Evolutionary conservation across 2,329 filamentous ascomycete species (phyloP).

Genomic region (Fulvia fulva): DNA sequence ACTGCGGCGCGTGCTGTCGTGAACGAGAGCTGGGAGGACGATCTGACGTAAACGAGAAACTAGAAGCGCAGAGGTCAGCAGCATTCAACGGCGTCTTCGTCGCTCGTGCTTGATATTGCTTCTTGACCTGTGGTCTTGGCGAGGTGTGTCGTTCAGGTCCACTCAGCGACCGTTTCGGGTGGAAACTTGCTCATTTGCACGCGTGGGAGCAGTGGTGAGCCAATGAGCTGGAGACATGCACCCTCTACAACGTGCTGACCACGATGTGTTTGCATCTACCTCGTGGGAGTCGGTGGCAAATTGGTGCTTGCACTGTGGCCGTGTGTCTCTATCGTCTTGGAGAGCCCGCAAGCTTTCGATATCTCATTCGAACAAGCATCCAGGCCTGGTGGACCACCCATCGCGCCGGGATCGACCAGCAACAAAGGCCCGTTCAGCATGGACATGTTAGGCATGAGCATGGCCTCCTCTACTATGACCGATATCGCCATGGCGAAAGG

Average conservation of each 20-base stretch:
- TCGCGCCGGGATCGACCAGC: too few species aligned
- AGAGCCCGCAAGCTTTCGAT: background rate
- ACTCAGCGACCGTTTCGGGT: background rate
- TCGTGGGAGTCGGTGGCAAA: background rate
- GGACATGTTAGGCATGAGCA: background rate
- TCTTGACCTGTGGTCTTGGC: background rate
- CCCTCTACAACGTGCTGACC: background rate
- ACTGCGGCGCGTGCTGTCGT: background rate
- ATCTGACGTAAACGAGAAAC: background rate
- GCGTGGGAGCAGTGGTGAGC: background rate
- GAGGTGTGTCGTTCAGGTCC: background rate
- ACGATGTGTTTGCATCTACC: background rate
- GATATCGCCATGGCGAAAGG: constrained; percentile 2
- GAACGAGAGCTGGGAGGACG: background rate
- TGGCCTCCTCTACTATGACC: background rate
- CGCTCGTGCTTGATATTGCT: background rate
- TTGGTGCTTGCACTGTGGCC: background rate
- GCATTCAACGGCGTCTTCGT: background rate
- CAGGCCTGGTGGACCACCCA: background rate
- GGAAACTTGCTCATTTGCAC: background rate
- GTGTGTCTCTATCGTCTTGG: background rate
- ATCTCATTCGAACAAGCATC: background rate
- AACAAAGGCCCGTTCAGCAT: background rate
- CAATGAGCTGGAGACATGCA: background rate
- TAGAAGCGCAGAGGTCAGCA: background rate